Base-by-base conservation (phyloP, 2,329 filamentous ascomycete genomes). In the Lomentospora prolificans region DNA sequence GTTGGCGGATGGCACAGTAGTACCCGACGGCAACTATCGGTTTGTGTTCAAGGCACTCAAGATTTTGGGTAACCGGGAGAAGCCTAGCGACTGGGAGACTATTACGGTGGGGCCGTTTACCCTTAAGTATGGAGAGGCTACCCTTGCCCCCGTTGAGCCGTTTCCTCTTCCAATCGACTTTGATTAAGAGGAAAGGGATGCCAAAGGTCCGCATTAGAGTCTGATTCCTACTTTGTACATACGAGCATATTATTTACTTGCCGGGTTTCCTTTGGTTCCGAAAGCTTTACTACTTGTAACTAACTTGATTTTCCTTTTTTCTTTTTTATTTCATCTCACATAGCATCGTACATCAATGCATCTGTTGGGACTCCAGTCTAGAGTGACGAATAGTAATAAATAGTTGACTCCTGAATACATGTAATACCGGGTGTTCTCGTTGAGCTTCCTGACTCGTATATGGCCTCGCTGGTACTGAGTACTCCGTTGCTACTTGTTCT, bases 1-100 rank as follows among this genome's bases (percentile, higher is more conserved):
- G 54, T 64, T 81, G 4, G 67, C 67, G 0, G 70, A 75, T 7
- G 77, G 76, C 8, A 69, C 61, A 1, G 78, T 75, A 57, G 78
- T 71, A 1, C 73, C 77, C 0, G 67, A 70, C 0, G 79, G 78
- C 10, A 61, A 63, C 27, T 82, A 82, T 65, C 75, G 73, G 64
- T 67, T 81, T 51, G 68, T 69, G 1, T 67, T 80, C 28, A 71
- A 71, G 56, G 75, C 77, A 2, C 64, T 82, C 59, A 72, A 71
- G 57, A 72, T 81, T 57, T 78, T 77, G 62, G 79, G 79, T 4
- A 69, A 81, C 57, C 64, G 66, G 36, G 63, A 66, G 12, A 67
- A 72, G 56, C 58, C 66, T 1, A 65, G 63, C 4, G 75, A 81
- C 50, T 82, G 76, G 65, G 77, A 81, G 25, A 62, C 67, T 1